Percentiles rank a stretch among this genome's conserved stretches.
Evolutionary conservation across 805 yeast species (phyloP).

Genomic region (Barnettozyma wickerhamii): DNA sequence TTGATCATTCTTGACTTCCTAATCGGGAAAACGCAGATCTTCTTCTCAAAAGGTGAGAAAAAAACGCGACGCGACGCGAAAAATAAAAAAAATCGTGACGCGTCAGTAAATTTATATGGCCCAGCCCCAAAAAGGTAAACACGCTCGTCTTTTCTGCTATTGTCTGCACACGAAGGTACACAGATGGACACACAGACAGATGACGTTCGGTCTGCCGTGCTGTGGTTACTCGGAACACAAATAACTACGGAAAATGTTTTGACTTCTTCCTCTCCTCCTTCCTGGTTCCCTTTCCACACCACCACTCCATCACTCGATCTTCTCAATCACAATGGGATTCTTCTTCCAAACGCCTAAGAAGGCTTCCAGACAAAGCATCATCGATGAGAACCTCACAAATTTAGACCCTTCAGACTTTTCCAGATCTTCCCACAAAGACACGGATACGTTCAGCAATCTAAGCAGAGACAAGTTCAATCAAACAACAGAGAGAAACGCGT

Average conservation of each 20-base stretch:
- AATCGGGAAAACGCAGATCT: conserved; percentile 2
- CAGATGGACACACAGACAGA: not conserved
- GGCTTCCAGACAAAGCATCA: not conserved
- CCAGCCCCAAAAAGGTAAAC: not conserved
- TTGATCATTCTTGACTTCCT: conserved; percentile 9
- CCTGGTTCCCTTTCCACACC: not conserved
- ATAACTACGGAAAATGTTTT: not conserved
- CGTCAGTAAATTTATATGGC: not conserved
- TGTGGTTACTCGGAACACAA: not conserved
- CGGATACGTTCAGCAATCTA: not conserved
- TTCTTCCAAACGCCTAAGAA: conserved; percentile 6
- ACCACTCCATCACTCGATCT: not conserved
- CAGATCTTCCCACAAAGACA: conserved; percentile 6
- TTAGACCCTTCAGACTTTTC: conserved; percentile 19
- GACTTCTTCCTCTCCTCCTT: not conserved
- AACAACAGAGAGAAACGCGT: conserved; percentile 11
- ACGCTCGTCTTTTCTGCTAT: not conserved
- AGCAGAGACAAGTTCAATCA: conserved; percentile 2
- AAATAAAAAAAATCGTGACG: not conserved
- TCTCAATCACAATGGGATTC: conserved; percentile 6
- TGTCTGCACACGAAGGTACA: not conserved
- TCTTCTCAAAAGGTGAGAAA: not conserved
- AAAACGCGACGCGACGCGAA: not conserved
- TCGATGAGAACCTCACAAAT: conserved; percentile 16
- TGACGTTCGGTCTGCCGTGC: not conserved